Evolutionary conservation across 345 rosid genomes (phyloP), one percentile per base, ranked within the genome.

Genomic region (Cardamine occulta): DNA sequence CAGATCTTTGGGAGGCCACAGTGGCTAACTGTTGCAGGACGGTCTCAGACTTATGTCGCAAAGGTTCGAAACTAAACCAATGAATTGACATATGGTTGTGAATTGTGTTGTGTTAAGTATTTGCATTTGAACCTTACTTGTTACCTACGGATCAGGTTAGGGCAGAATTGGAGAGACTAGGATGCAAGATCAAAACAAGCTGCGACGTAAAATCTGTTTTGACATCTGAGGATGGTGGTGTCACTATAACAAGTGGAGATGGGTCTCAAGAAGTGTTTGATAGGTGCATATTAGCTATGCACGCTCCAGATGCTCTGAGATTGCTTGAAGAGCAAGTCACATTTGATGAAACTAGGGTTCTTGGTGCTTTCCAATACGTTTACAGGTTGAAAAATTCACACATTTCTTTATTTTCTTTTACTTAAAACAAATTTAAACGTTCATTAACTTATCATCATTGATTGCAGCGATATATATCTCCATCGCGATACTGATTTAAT

Each of bases 1-100:
- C 80, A 93, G 98, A 81, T 91, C 66, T 83, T 88, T 77, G 96
- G 97, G 40, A 87, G 92, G 26, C 98, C 97, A 32, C 97, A 88
- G 56, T 94, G 96, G 98, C 88, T 94, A 35, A 91, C 95, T 18
- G 93, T 93, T 45, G 79, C 73, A 55, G 23, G 85, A 64, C 86
- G 91, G 63, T 93, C 98, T 0, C 95, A 84, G 76, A 45, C 80
- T 47, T 94, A 88, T 66, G 88, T 90, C 35, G 79, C 84, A 28
- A 90, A 88, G 93, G 98, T 89, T 78, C 51, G 5, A 45, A 29
- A 29, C 32, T 19, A 67, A 62, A 53, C 1, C 42, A 52, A 13
- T 54, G 31, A 40, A 39, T 9, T n/a, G 60, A 37, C 4, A 49
- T 4, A 17, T 15, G 6, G 8, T 24, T 58, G 39, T 39, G 11